Base-by-base conservation (phyloP, 805 yeast species). In the Saturnispora gosingensis region DNA sequence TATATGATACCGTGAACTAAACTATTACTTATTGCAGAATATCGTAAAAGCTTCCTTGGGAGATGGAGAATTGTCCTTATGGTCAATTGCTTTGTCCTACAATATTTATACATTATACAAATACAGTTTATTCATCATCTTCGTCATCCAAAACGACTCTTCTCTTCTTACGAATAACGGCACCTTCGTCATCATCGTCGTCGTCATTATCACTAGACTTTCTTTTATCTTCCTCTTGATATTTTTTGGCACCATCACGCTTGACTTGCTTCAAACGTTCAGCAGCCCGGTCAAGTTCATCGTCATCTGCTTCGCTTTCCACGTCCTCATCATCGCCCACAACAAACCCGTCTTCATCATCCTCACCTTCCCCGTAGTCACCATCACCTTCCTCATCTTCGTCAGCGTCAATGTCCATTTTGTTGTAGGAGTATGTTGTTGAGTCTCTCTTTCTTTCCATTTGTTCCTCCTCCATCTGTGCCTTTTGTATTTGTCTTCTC, bases 261-360 rank as follows among this genome's bases (percentile, higher is more conserved):
- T 82, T 82, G 50, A 80, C 70, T 50, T 69, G 66, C 59, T 75
- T 75, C 57, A 82, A 69, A 60, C 83, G 72, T 57, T 78, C 83
- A 1, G 85, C 85, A 10, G 80, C 83, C 51, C 67, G 65, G 52
- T 73, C 80, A 34, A 74, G 69, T 54, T 65, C 71, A 49, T 68
- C 71, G n/a, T 64, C 70, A 34, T 61, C 68, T 32, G 55, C 53
- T 25, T 60, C 67, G 11, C 61, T 58, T 35, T 59, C 69, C 16
- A 54, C 61, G 7, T 61, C 66, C 28, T 67, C 69, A 20, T 63
- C 70, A 53, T 66, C 73, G 39, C 65, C 71, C 49, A 66, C 69
- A 43, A 69, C 67, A 55, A 67, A 68, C 35, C 67, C 68, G 54
- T 61, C 70, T 30, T 61, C 63, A 36, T 63, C 67, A 49, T 45